These are phyloP conservation scores for Trichoderma sp. DNA, from an alignment of 2,329 filamentous ascomycete genomes.

Conservation along the genomic window DNA sequence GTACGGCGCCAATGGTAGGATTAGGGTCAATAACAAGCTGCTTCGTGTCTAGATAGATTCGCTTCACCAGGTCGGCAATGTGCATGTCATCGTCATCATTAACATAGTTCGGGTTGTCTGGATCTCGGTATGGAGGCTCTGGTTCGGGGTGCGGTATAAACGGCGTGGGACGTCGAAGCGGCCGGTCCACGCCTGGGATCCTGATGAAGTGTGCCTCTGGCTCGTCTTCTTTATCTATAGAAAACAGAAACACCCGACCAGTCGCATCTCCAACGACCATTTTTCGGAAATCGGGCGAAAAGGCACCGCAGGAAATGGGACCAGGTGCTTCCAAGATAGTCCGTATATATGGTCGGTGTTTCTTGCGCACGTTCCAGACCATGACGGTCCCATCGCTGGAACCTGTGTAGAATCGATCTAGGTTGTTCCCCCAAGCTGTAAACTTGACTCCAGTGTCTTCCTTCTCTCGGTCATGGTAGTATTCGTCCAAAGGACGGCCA, in stretches of 20 bases:
- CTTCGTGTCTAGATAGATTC: slow-evolving; percentile 36
- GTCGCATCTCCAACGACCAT: slow-evolving; percentile 61
- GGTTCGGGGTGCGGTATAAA: slow-evolving; percentile 53
- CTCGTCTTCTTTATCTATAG: slow-evolving; percentile 46
- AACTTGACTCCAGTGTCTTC: slow-evolving; percentile 65
- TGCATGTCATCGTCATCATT: slow-evolving; percentile 17
- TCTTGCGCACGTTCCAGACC: slow-evolving; percentile 58
- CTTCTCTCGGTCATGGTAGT: slow-evolving; percentile 46
- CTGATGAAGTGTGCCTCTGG: slow-evolving; percentile 36
- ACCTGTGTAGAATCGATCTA: slow-evolving; percentile 61
- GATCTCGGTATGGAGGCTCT: slow-evolving; percentile 37
- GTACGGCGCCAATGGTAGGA: slow-evolving; percentile 52
- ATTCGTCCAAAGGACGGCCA: slow-evolving; percentile 43
- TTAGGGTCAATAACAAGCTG: slow-evolving; percentile 45
- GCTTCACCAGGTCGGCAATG: slow-evolving; percentile 29
- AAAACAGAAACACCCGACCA: slow-evolving; percentile 57
- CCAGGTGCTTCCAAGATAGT: slow-evolving; percentile 54
- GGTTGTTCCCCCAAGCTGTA: slow-evolving; percentile 57
- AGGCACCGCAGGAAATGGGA: slow-evolving; percentile 57
- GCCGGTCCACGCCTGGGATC: slow-evolving; percentile 36
- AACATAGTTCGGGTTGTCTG: slow-evolving; percentile 21
- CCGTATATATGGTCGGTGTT: slow-evolving; percentile 46
- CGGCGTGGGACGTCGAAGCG: slow-evolving; percentile 45
- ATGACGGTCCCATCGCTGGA: slow-evolving; percentile 62
- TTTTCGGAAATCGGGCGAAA: slow-evolving; percentile 55